A percentile compares a stretch with the other conserved stretches of the same genome.
Conservation (phyloP, 1,284 basidiomycete genomes). For the Rhodotorula sp. region DNA sequence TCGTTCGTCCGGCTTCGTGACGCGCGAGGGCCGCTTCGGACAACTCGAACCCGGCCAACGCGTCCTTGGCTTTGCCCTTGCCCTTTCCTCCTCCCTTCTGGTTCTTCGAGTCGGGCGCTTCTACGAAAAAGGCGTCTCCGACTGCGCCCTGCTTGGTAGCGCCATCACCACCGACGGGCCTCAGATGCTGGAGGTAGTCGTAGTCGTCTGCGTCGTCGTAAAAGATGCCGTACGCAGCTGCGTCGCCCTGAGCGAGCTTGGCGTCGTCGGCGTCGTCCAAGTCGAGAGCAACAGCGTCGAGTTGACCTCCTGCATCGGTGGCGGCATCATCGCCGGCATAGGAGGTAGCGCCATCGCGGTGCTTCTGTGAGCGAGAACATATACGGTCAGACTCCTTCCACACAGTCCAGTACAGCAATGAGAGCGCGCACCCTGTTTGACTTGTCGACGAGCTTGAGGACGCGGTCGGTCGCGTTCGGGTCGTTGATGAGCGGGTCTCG, state of each 20-base stretch:
- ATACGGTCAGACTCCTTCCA: neutral
- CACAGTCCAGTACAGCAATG: neutral
- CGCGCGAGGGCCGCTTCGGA: slow-evolving; percentile 2
- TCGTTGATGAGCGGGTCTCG: slow-evolving; percentile 94
- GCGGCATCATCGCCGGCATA: slow-evolving; percentile 7
- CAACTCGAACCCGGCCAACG: slow-evolving; percentile 13
- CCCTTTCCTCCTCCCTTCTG: slow-evolving; percentile 37
- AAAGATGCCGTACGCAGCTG: slow-evolving; percentile 84
- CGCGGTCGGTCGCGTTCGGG: slow-evolving; percentile 80
- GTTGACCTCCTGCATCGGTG: neutral
- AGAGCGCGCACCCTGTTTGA: slow-evolving; percentile 42
- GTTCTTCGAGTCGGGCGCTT: slow-evolving; percentile 26
- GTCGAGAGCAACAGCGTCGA: neutral
- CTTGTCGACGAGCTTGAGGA: slow-evolving; percentile 77
- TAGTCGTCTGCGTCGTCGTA: slow-evolving; percentile 92
- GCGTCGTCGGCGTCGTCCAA: slow-evolving; percentile 48
- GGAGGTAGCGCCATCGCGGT: slow-evolving; percentile 11
- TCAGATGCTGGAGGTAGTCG: slow-evolving; percentile 98
- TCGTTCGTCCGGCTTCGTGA: neutral
- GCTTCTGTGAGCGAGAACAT: neutral
- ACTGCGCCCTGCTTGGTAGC: neutral
- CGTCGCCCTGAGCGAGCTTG: slow-evolving; percentile 64
- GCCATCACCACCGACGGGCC: slow-evolving; percentile 67
- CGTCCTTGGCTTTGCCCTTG: slow-evolving; percentile 13
- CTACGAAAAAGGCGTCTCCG: slow-evolving; percentile 50